phyloP scores from a whole-genome alignment of 1,139 yeast genomes.

The Nakaseomyces nivariensis region DNA sequence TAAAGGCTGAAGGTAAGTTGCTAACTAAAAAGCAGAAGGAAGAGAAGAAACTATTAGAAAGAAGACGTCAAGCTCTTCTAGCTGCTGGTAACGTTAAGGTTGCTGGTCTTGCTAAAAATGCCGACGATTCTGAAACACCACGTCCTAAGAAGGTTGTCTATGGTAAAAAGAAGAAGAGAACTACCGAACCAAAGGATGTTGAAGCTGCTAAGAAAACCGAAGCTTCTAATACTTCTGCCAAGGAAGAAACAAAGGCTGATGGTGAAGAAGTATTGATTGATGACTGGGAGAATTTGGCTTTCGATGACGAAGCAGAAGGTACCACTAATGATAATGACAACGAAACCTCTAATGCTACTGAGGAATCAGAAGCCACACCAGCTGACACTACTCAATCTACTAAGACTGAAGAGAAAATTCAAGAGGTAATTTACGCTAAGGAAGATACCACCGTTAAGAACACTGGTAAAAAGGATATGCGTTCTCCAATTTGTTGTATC shows the following conservation, averaged over 20 bases:
- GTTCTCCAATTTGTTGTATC: constrained; percentile 98
- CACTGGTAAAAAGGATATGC: constrained; percentile 42
- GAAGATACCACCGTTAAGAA: constrained; percentile 19
- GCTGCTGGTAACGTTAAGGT: constrained; percentile 65
- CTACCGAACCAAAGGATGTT: constrained; percentile 19
- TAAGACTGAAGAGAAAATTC: constrained; percentile 7
- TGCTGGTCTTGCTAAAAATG: constrained; percentile 51
- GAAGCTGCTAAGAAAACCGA: constrained; percentile 11
- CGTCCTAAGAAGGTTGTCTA: constrained; percentile 70
- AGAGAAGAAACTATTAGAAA: constrained; percentile 76
- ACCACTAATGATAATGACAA: constrained; percentile 11
- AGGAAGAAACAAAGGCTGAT: constrained; percentile 23
- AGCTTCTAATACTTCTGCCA: constrained; percentile 15
- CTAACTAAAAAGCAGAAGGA: constrained; percentile 91
- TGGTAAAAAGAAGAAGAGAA: constrained; percentile 58
- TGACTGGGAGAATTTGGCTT: constrained; percentile 58
- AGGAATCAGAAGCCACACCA: constrained; percentile 16
- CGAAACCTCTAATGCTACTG: constrained; percentile 26
- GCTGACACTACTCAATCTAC: constrained; percentile 6
- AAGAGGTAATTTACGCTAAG: constrained; percentile 9
- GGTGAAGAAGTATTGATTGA: constrained; percentile 49
- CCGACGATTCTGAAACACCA: constrained; percentile 27
- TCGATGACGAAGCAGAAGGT: constrained; percentile 41
- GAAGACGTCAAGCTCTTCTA: constrained; percentile 79
- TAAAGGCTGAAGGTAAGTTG: constrained; percentile 87